Evolutionary conservation across 2,329 filamentous ascomycete species (phyloP), one percentile per base, ranked within the genome.

Genomic region (Sporothrix mexicana): DNA sequence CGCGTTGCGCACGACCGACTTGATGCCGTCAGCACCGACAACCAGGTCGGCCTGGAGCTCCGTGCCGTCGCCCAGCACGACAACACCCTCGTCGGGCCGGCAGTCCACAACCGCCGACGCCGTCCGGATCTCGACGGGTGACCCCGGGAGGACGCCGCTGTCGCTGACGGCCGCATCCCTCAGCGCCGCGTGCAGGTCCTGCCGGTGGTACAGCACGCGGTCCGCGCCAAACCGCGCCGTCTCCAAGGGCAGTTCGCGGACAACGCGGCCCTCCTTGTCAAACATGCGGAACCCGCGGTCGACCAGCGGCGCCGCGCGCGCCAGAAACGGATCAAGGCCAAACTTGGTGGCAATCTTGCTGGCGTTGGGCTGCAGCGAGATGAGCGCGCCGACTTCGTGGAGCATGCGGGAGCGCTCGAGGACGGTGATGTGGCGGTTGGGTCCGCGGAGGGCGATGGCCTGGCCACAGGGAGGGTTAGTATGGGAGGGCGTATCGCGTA

Each of bases 121-220:
- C 13, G 55, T 59, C 9, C 23, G 55, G 5, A 59, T 59, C 23
- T 17, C 23, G 12, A 36, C 55, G 1, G 55, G 55, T 0, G 23
- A 13, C 5, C 55, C 55, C 2, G 55, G 23, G 12, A 59, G 55
- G 10, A 59, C 55, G 3, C 55, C 55, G 1, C 12, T 2, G 5
- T 36, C 55, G 5, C 23, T 59, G 6, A 59, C 55, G 12, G 55
- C 55, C 13, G 55, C 55, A 17, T 59, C 55, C 15, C 55, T 13
- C 10, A 59, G 55, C 0, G 55, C 55, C 5, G 55, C 55, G 15
- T 59, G 55, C 55, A 59, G 8, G 55, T 59, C 55, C 23, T 59
- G 55, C 55, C 55, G 55, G 55, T 59, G 55, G 55, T 59, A 59
- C 3, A 59, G 55, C 55, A 59, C 55, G 1, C 55, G 55, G 55